Conservation (phyloP, 257 asterid species). For the Ehretia macrophylla region DNA sequence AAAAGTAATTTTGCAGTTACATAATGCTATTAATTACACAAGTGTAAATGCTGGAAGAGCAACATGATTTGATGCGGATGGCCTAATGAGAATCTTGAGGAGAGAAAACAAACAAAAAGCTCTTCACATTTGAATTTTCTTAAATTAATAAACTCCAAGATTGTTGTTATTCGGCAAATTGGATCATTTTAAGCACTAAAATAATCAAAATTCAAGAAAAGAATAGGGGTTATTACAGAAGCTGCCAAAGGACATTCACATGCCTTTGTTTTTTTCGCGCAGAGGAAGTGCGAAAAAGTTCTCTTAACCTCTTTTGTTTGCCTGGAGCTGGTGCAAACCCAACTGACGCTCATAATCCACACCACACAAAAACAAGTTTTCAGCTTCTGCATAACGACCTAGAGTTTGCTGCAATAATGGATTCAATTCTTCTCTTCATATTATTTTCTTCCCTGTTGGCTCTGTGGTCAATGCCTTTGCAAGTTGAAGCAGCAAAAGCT, state of each 20-base stretch:
- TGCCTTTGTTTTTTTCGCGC: constrained; percentile 45
- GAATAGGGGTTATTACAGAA: too few relatives aligned
- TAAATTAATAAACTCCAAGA: too few relatives aligned
- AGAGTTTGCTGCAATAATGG: constrained; percentile 29
- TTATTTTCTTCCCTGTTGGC: constrained; percentile 28
- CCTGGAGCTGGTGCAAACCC: neutral
- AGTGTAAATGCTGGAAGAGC: too few relatives aligned
- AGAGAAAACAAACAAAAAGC: too few relatives aligned
- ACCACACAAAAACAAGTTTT: neutral
- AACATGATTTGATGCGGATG: too few relatives aligned
- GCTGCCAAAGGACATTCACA: constrained; percentile 69
- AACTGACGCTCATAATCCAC: neutral
- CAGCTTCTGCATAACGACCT: neutral
- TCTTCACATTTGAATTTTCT: too few relatives aligned
- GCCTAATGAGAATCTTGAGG: too few relatives aligned
- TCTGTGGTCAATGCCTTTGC: constrained; percentile 20
- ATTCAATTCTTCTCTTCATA: constrained; percentile 22
- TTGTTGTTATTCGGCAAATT: too few relatives aligned
- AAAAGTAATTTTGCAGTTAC: too few relatives aligned
- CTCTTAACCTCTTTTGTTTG: constrained; percentile 29
- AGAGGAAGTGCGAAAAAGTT: constrained; percentile 16
- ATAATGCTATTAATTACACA: too few relatives aligned
- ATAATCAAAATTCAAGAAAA: too few relatives aligned
- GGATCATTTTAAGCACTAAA: too few relatives aligned
- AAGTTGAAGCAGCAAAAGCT: constrained; percentile 37